A percentile compares a stretch with the other conserved stretches of the same genome.
phyloP scores from a whole-genome alignment of 2,329 filamentous ascomycete genomes.

The Arthrobotrys pseudoclavata region DNA sequence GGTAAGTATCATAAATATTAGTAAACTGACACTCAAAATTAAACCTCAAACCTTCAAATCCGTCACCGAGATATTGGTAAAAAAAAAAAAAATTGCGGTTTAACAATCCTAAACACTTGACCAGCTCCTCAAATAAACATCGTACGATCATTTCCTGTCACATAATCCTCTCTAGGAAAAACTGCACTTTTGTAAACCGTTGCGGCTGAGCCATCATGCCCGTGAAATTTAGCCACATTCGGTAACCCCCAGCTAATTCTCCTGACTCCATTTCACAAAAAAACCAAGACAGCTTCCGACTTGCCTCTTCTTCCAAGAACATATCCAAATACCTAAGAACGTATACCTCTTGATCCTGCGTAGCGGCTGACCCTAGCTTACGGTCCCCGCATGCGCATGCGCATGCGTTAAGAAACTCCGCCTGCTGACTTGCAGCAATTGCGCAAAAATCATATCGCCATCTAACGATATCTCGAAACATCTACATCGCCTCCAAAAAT shows the following conservation, averaged over 20 bases:
- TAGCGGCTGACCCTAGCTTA: neutral
- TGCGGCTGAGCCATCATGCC: constrained; percentile 28
- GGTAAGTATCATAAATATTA: too few species aligned
- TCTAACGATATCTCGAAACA: neutral
- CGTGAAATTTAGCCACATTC: constrained; percentile 10
- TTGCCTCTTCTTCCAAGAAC: neutral
- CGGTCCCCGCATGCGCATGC: neutral
- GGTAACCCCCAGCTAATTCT: constrained; percentile 13
- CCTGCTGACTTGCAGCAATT: neutral
- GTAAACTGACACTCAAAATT: too few species aligned
- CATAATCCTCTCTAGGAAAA: neutral
- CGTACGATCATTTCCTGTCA: neutral
- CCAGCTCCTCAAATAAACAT: too few species aligned
- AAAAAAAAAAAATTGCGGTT: too few species aligned
- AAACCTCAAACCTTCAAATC: too few species aligned
- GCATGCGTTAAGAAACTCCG: neutral
- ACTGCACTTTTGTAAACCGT: constrained; percentile 17
- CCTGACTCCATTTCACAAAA: neutral
- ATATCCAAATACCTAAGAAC: neutral
- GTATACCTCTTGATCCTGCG: neutral
- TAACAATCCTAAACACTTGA: too few species aligned
- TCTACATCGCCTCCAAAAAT: constrained; percentile 32
- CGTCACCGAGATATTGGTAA: too few species aligned
- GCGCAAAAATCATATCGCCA: neutral
- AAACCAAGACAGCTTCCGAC: neutral